Evolutionary conservation across 1,284 basidiomycete species (phyloP).

Genomic region (Mrakiaceae sp.): DNA sequence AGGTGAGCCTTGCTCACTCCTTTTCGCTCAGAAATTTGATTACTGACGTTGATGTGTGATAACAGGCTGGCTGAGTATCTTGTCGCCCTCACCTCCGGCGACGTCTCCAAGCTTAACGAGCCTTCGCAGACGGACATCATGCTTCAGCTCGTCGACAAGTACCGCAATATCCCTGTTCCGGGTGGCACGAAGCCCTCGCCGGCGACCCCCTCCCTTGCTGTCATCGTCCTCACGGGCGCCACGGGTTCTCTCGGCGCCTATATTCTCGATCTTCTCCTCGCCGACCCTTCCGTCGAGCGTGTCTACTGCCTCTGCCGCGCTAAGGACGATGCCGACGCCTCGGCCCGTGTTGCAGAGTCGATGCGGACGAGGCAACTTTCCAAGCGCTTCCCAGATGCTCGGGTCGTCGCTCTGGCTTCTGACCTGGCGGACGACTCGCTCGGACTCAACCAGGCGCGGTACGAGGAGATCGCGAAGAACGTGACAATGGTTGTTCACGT

Average conservation of each 20-base stretch:
- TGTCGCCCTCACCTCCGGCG: conserved; percentile 27
- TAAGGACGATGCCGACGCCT: conserved; percentile 34
- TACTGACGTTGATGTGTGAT: not conserved
- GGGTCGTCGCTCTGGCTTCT: conserved; percentile 39
- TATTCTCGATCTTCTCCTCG: conserved; percentile 42
- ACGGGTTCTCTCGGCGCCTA: conserved; percentile 53
- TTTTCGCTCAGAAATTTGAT: not conserved
- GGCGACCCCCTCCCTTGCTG: conserved; percentile 1
- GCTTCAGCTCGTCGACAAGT: conserved; percentile 39
- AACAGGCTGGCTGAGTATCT: conserved; percentile 28
- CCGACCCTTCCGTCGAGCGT: conserved; percentile 31
- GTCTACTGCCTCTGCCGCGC: conserved; percentile 49
- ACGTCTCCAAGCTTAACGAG: conserved; percentile 18
- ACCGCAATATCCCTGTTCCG: conserved; percentile 24
- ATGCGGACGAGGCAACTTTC: conserved; percentile 27
- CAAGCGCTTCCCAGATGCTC: conserved; percentile 14
- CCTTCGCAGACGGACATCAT: conserved; percentile 33
- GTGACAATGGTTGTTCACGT: conserved; percentile 45
- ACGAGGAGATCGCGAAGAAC: conserved; percentile 32
- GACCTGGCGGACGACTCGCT: conserved; percentile 38
- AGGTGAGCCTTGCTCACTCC: conserved; percentile 23
- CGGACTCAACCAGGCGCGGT: conserved; percentile 36
- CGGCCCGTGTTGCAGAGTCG: conserved; percentile 32
- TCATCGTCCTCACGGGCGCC: conserved; percentile 44
- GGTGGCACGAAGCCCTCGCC: conserved; percentile 10